These are phyloP conservation scores for Termitomyces sp. DNA, from an alignment of 768 basidiomycete species.

Conservation along the genomic window DNA sequence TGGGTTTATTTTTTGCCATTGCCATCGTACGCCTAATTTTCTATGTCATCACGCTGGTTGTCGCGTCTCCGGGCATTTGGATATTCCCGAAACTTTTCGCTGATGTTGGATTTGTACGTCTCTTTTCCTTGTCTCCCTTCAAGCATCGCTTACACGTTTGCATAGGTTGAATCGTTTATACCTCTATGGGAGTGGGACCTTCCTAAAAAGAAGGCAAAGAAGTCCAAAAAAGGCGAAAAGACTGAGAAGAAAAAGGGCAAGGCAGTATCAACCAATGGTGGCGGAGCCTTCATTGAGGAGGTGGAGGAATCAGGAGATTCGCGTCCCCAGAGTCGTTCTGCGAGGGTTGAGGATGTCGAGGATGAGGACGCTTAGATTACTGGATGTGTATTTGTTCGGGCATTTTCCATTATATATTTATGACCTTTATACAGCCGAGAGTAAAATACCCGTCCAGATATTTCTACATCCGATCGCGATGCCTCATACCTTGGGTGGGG, in stretches of 20 bases:
- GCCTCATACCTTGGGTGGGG: neutral
- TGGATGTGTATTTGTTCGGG: conserved; percentile 6
- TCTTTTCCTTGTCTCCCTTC: neutral
- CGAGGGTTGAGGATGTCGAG: conserved; percentile 43
- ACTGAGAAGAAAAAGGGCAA: conserved; percentile 41
- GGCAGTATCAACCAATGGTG: conserved; percentile 36
- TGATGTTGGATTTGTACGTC: conserved; percentile 94
- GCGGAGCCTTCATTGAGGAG: conserved; percentile 40
- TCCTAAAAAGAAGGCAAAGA: conserved; percentile 63
- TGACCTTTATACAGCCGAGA: neutral
- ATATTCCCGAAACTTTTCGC: conserved; percentile 98
- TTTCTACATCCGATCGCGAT: neutral
- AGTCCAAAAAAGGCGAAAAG: conserved; percentile 48
- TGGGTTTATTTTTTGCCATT: conserved; percentile 86
- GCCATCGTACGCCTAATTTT: conserved; percentile 90
- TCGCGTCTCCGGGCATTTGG: conserved; percentile 91
- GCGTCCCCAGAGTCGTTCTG: conserved; percentile 34
- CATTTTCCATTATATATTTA: neutral
- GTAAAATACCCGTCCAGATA: neutral
- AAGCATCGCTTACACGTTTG: neutral
- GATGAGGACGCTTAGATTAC: conserved; percentile 30
- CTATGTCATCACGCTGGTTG: conserved; percentile 87
- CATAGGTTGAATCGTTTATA: conserved; percentile 92
- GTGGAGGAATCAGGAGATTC: conserved; percentile 37
- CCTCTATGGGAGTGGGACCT: conserved; percentile 97